phyloP scores from a whole-genome alignment of 1,284 basidiomycete species.

The Pulveroboletus sp. region DNA sequence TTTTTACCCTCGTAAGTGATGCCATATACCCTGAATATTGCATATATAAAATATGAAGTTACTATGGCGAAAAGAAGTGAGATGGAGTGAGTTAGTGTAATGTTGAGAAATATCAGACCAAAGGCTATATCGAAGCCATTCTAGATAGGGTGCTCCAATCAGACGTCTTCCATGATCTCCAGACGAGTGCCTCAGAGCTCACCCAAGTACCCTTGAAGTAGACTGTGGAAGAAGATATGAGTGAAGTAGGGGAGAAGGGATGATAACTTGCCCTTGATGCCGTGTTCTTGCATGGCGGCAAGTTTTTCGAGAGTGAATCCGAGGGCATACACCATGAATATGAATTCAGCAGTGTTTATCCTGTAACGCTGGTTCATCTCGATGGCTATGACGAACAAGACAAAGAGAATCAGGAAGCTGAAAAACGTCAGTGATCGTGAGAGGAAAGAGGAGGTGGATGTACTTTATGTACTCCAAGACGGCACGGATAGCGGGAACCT shows the following conservation, averaged over 20 bases:
- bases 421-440: conserved; percentile 52
- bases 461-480: conserved; percentile 86
- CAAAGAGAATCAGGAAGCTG: conserved; percentile 78
- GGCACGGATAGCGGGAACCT: conserved; percentile 88
- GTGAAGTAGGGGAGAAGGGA: not conserved
- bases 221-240: conserved; percentile 46
- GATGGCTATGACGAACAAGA: conserved; percentile 80
- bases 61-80: conserved; percentile 42
- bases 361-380: conserved; percentile 62
- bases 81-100: not conserved
- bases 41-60: conserved; percentile 75
- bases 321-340: conserved; percentile 83
- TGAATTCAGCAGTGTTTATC: conserved; percentile 62
- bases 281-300: conserved; percentile 93
- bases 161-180: conserved; percentile 15
- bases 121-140: conserved; percentile 91
- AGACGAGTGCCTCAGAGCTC: conserved; percentile 23
- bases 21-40: conserved; percentile 69
- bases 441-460: conserved; percentile 31
- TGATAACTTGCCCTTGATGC: conserved; percentile 60
- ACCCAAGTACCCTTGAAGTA: conserved; percentile 85
- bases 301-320: conserved; percentile 91
- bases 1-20: conserved; percentile 51
- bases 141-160: conserved; percentile 37
- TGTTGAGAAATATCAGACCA: conserved; percentile 40